A percentile compares a stretch with the other conserved stretches of the same genome.
Evolutionary conservation across 2,329 filamentous ascomycete species (phyloP).

Genomic region (Blumeria graminis): DNA sequence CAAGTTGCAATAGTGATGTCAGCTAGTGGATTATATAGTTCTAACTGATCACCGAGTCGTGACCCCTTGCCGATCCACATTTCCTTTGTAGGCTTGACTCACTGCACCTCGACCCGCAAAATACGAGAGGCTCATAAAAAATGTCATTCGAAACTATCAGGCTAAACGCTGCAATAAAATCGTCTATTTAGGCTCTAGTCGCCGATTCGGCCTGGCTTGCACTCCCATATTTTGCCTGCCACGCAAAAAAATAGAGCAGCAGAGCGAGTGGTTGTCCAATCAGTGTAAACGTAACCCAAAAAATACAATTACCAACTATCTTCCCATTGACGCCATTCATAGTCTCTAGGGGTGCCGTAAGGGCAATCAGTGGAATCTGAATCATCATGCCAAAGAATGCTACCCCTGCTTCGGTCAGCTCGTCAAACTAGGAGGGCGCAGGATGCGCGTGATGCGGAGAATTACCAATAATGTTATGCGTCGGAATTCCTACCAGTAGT

Average conservation of each 20-base stretch:
- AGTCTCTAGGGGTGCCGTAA: conserved; percentile 60
- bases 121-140: too few relatives aligned
- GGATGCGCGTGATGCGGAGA: neutral
- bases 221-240: conserved; percentile 82
- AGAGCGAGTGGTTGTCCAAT: conserved; percentile 86
- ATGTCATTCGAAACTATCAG: too few relatives aligned
- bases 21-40: too few relatives aligned
- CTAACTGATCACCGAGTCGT: too few relatives aligned
- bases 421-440: conserved; percentile 5
- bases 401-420: conserved; percentile 31
- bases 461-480: conserved; percentile 73
- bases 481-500: conserved; percentile 76
- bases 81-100: too few relatives aligned
- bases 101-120: too few relatives aligned
- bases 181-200: too few relatives aligned
- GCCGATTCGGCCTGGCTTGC: too few relatives aligned
- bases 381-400: conserved; percentile 87
- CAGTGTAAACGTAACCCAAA: conserved; percentile 90
- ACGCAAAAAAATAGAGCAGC: conserved; percentile 88
- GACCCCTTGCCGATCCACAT: too few relatives aligned
- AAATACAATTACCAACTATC: conserved; percentile 74
- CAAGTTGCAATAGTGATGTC: too few relatives aligned
- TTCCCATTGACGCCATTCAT: conserved; percentile 52
- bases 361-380: conserved; percentile 65
- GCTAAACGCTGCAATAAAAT: too few relatives aligned